These are phyloP conservation scores for Geotrichum cucujoidarum DNA, from an alignment of 1,139 yeast genomes.

Conservation along the genomic window DNA sequence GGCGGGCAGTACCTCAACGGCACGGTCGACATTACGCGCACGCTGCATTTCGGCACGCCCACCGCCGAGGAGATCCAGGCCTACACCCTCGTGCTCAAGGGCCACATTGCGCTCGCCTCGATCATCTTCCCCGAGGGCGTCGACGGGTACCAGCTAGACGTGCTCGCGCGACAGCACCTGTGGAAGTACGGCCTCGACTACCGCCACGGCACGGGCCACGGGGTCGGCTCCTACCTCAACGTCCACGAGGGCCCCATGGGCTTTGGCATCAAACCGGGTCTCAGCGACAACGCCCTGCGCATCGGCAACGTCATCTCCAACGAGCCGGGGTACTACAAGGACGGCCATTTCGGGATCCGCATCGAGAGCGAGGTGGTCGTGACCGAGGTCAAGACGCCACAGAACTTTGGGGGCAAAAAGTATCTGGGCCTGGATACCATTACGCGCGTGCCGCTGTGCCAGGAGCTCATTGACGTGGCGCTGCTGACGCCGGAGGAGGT, in stretches of 20 bases:
- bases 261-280: conserved; percentile 56
- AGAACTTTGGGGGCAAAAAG: conserved; percentile 46
- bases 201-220: conserved; percentile 96
- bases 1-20: conserved; percentile 95
- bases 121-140: conserved; percentile 83
- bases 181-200: conserved; percentile 89
- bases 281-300: conserved; percentile 41
- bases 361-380: conserved; percentile 77
- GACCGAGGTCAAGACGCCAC: conserved; percentile 43
- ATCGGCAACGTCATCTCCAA: conserved; percentile 81
- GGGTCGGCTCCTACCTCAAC: conserved; percentile 87
- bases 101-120: conserved; percentile 74
- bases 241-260: conserved; percentile 98
- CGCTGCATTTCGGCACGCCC: conserved; percentile 77
- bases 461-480: conserved; percentile 54
- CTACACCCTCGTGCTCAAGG: conserved; percentile 88
- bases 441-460: conserved; percentile 83
- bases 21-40: conserved; percentile 96
- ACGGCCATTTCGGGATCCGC: conserved; percentile 88
- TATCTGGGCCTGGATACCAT: conserved; percentile 79
- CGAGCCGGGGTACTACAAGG: conserved; percentile 95
- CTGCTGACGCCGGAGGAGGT: conserved; percentile 60
- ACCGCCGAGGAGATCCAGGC: conserved; percentile 57
- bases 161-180: conserved; percentile 81
- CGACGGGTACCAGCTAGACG: conserved; percentile 77